Evolutionary conservation across 768 basidiomycete genomes (phyloP), one percentile per base, ranked within the genome.

Genomic region (Neoboletus brunneissimus): DNA sequence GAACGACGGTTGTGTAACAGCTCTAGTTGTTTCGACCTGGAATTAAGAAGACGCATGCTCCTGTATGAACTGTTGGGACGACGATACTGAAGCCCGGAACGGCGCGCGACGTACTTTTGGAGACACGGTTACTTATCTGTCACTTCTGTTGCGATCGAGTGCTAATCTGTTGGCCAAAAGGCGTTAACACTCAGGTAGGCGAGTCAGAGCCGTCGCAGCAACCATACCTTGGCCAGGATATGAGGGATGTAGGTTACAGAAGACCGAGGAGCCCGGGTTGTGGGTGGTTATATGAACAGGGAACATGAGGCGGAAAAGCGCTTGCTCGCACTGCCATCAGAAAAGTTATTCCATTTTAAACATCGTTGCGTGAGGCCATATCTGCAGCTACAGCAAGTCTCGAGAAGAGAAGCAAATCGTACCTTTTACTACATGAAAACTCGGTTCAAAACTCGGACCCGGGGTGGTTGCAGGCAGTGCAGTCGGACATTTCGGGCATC

Each of bases 41-140:
- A 48, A 32, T 69, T 60, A 46, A 68, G 58, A 46, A 68, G 63
- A 48, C 58, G 65, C 67, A 68, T 68, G 5, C 8, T 38, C 34
- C 62, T 67, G 35, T 42, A 29, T 32, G 8, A 29, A 52, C 7
- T 8, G 44, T 61, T 25, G 18, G 25, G 13, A 51, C 20, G 38
- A 31, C 15, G 5, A 27, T 4, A 3, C 5, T 31, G 12, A 27
- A 31, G 32, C 13, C 38, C 8, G n/a, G 15, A 18, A 32, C 7
- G 22, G 18, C 23, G 20, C 5, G 29, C 9, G 29, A 61, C 61
- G 3, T 49, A 63, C 62, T n/a, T 50, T 49, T 32, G 18, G 8
- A 35, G 40, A 35, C 2, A 18, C 23, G 5, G 16, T 18, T 0
- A 3, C 15, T n/a, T n/a, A 16, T 34, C 41, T 23, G 20, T 38